phyloP scores from a whole-genome alignment of 2,329 filamentous ascomycete species.

The Aspergillus amoenus region DNA sequence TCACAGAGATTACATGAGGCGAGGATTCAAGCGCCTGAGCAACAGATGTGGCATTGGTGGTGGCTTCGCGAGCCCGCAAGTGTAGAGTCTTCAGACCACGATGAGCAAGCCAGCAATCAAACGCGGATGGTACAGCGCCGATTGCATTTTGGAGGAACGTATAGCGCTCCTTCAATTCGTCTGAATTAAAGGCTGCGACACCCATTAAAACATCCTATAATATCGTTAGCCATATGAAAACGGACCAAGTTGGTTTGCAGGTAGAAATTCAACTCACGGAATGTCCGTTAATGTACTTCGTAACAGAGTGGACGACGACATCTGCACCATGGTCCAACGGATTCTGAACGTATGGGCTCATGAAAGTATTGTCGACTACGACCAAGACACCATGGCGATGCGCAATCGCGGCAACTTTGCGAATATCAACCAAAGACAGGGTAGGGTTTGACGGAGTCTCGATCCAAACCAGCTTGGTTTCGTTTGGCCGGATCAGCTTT shows the following conservation, averaged over 20 bases:
- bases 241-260: not conserved
- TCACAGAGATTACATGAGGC: conserved; percentile 80
- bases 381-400: conserved; percentile 88
- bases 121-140: conserved; percentile 88
- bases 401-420: conserved; percentile 76
- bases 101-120: conserved; percentile 98
- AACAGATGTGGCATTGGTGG: conserved; percentile 74
- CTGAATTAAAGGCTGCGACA: conserved; percentile 89
- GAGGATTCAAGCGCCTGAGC: conserved; percentile 76
- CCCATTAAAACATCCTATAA: conserved; percentile 89
- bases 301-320: conserved; percentile 94
- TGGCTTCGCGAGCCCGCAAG: conserved; percentile 82
- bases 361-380: conserved; percentile 99
- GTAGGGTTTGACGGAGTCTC: conserved; percentile 95
- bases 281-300: conserved; percentile 99
- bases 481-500: conserved; percentile 72
- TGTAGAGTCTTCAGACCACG: conserved; percentile 96
- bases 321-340: conserved; percentile 93
- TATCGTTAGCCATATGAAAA: conserved; percentile 9
- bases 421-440: conserved; percentile 86
- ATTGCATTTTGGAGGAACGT: conserved; percentile 96
- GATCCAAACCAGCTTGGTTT: conserved; percentile 97
- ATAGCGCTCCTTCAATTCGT: conserved; percentile 72
- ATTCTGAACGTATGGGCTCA: conserved; percentile 95
- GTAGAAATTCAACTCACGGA: conserved; percentile 41